Evolutionary conservation across 192 early-diverging fungal species (phyloP).

Genomic region (Mortierella alpina): DNA sequence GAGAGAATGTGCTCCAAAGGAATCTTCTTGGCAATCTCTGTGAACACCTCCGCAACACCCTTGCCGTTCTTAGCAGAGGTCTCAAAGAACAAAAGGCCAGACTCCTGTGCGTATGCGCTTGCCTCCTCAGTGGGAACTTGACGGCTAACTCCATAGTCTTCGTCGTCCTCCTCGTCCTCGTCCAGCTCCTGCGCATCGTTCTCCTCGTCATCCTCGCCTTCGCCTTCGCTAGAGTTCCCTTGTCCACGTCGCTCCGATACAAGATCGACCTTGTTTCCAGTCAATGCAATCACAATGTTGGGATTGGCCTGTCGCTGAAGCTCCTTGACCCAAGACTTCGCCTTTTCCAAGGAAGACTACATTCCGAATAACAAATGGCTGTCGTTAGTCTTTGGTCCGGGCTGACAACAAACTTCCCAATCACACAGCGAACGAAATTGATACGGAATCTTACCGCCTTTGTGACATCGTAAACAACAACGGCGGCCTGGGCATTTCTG

Average conservation of each 20-base stretch:
- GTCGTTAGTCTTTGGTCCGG: conserved; percentile 2
- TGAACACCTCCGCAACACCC: conserved; percentile 90
- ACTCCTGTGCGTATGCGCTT: conserved; percentile 82
- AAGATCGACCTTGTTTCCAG: conserved; percentile 97
- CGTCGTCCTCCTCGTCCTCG: conserved; percentile 55
- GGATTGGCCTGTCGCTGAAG: conserved; percentile 96
- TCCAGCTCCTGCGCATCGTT: conserved; percentile 52
- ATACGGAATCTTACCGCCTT: conserved; percentile 61
- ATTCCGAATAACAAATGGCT: neutral
- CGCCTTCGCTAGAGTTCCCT: conserved; percentile 17
- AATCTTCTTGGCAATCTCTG: conserved; percentile 79
- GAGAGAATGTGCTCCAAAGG: conserved; percentile 59
- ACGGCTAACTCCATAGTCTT: conserved; percentile 59
- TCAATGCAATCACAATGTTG: conserved; percentile 95
- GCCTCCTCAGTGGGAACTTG: conserved; percentile 83
- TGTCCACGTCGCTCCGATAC: conserved; percentile 39
- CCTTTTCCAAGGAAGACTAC: conserved; percentile 88
- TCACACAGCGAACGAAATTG: conserved; percentile 3
- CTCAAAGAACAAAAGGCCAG: conserved; percentile 88
- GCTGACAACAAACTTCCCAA: neutral
- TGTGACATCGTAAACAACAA: conserved; percentile 98
- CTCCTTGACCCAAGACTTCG: conserved; percentile 96
- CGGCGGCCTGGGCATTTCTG: conserved; percentile 95
- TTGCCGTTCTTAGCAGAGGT: conserved; percentile 89
- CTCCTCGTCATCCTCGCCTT: conserved; percentile 44